phyloP scores from a whole-genome alignment of 2,329 filamentous ascomycete genomes.

The Aspergillus sp. region DNA sequence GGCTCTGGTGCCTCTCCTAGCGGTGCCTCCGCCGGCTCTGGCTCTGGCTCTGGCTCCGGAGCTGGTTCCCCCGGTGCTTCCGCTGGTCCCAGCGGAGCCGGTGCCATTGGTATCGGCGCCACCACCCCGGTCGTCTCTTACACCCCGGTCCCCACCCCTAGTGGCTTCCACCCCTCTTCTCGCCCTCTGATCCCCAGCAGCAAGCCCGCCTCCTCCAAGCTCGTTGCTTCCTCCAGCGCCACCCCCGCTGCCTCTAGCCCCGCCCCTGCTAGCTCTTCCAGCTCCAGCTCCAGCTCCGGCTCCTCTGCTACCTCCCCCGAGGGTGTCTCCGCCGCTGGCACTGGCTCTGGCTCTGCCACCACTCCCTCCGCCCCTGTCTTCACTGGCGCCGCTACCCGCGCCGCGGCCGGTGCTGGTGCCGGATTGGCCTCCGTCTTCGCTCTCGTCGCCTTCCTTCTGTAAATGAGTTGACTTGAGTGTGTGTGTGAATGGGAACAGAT shows the following conservation, averaged over 20 bases:
- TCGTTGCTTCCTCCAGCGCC: constrained; percentile 12
- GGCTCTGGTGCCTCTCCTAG: constrained; percentile 12
- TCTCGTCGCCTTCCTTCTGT: constrained; percentile 52
- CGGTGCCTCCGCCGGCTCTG: constrained; percentile 11
- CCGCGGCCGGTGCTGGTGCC: constrained; percentile 50
- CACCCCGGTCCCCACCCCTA: constrained; percentile 18
- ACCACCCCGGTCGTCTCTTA: constrained; percentile 20
- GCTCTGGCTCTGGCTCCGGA: background rate
- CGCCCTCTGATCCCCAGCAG: constrained; percentile 7
- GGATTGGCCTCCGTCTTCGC: constrained; percentile 57
- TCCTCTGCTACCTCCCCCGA: constrained; percentile 15
- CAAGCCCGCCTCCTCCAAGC: constrained; percentile 22
- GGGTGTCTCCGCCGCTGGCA: constrained; percentile 18
- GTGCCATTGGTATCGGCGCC: background rate
- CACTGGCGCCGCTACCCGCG: constrained; percentile 57
- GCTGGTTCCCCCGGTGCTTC: background rate
- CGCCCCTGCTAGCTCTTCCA: constrained; percentile 18
- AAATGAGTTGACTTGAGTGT: constrained; percentile 26
- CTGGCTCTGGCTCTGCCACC: constrained; percentile 24
- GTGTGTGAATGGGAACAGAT: background rate
- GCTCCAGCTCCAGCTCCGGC: constrained; percentile 17
- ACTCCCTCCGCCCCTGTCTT: constrained; percentile 38
- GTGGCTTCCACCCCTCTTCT: constrained; percentile 16
- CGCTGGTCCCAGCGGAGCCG: background rate
- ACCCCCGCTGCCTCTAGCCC: constrained; percentile 18